phyloP scores from a whole-genome alignment of 2,329 filamentous ascomycete species.

The Trichoderma harzianum region DNA sequence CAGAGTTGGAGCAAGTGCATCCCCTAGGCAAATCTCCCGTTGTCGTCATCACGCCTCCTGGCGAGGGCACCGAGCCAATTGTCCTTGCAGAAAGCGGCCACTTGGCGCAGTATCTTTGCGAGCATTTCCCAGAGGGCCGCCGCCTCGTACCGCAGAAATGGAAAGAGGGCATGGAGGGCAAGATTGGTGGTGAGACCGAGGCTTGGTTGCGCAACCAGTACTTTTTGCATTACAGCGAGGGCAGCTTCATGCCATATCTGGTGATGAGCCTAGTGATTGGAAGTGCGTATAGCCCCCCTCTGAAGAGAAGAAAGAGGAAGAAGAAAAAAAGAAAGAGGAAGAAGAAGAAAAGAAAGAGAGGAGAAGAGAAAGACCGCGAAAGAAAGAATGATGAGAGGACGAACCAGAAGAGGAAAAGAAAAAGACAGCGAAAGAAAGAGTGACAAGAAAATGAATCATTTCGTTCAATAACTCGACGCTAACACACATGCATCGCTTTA shows the following conservation, averaged over 20 bases:
- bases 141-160: slow-evolving; percentile 52
- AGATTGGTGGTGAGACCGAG: slow-evolving; percentile 58
- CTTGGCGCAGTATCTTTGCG: slow-evolving; percentile 78
- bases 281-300: slow-evolving; percentile 35
- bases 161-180: slow-evolving; percentile 55
- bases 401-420: background rate
- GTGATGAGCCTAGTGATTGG: slow-evolving; percentile 60
- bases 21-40: slow-evolving; percentile 85
- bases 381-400: background rate
- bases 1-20: slow-evolving; percentile 73
- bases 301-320: background rate
- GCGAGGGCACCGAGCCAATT: slow-evolving; percentile 40
- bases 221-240: slow-evolving; percentile 81
- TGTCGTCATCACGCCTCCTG: slow-evolving; percentile 57
- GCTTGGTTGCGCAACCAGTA: slow-evolving; percentile 60
- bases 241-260: slow-evolving; percentile 72
- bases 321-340: background rate
- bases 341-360: background rate
- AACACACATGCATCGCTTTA: background rate
- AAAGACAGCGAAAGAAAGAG: background rate
- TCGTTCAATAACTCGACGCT: background rate
- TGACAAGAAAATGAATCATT: background rate
- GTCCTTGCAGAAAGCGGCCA: slow-evolving; percentile 78
- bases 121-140: slow-evolving; percentile 51
- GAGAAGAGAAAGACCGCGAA: background rate